Evolutionary conservation across 371 early-diverging fungal genomes (phyloP).

Genomic region (Mucor irregularis): DNA sequence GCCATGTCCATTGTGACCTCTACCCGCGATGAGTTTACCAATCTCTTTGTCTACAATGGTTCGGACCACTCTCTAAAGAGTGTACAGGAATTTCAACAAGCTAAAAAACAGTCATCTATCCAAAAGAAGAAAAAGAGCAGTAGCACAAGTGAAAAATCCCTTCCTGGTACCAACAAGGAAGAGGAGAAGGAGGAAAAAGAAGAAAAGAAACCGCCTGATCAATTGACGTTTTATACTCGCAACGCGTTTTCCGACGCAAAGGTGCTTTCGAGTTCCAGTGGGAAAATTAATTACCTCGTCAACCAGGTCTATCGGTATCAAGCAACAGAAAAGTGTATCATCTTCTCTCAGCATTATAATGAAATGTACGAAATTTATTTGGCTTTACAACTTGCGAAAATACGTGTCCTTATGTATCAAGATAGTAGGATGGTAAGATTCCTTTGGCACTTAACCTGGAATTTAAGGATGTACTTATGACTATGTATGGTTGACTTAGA

Average conservation of each 20-base stretch:
- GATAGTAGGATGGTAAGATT: slow-evolving; percentile 42
- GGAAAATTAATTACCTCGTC: slow-evolving; percentile 60
- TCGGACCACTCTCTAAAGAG: slow-evolving; percentile 8
- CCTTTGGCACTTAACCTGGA: too few relatives aligned
- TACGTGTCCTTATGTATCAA: slow-evolving; percentile 59
- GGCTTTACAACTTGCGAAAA: slow-evolving; percentile 51
- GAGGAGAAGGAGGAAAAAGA: background rate
- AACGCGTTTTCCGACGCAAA: slow-evolving; percentile 21
- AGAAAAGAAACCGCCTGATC: too few relatives aligned
- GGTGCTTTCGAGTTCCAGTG: slow-evolving; percentile 34
- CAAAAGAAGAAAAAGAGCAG: background rate
- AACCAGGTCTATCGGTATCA: slow-evolving; percentile 43
- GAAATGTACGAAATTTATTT: slow-evolving; percentile 52
- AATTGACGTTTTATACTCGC: slow-evolving; percentile 21
- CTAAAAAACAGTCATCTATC: background rate
- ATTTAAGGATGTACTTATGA: background rate
- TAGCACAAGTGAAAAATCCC: background rate
- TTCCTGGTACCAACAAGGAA: background rate
- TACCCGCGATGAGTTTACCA: slow-evolving; percentile 1
- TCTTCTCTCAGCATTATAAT: slow-evolving; percentile 54
- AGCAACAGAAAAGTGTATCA: slow-evolving; percentile 56
- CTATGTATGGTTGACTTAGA: too few relatives aligned
- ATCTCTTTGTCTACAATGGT: slow-evolving; percentile 25
- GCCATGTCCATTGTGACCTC: slow-evolving; percentile 9
- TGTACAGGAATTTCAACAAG: background rate